phyloP scores from a whole-genome alignment of 768 basidiomycete genomes.

The Boletus speciosus region DNA sequence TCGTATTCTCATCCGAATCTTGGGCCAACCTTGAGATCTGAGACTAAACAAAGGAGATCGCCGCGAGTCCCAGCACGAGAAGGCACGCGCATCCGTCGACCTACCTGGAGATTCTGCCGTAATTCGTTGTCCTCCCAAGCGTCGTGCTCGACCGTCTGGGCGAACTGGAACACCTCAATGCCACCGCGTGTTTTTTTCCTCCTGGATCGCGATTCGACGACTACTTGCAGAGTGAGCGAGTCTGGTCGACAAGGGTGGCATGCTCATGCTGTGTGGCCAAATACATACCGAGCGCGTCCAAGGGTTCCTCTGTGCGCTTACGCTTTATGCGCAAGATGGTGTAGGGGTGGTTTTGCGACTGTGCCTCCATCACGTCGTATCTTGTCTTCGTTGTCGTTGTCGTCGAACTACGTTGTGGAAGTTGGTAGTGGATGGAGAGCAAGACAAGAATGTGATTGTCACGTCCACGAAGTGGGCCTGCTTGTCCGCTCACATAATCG shows the following conservation, averaged over 20 bases:
- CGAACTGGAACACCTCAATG: constrained; percentile 72
- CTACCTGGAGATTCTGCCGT: constrained; percentile 62
- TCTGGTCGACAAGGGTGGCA: constrained; percentile 11
- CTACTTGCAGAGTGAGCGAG: constrained; percentile 32
- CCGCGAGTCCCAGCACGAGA: background rate
- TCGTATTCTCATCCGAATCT: constrained; percentile 28
- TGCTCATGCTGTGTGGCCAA: constrained; percentile 6
- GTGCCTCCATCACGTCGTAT: constrained; percentile 18
- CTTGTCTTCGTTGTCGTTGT: background rate
- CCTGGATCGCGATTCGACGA: constrained; percentile 58
- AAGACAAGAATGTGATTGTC: background rate
- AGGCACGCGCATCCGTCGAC: constrained; percentile 6
- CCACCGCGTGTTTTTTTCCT: constrained; percentile 59
- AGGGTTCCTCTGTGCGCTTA: constrained; percentile 76
- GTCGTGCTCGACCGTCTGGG: constrained; percentile 69
- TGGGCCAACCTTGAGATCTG: constrained; percentile 54
- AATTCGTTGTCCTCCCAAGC: constrained; percentile 61
- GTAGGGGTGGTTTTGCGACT: constrained; percentile 40
- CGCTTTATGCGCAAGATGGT: constrained; percentile 81
- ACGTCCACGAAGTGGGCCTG: background rate
- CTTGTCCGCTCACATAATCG: constrained; percentile 10
- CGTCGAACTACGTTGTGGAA: background rate
- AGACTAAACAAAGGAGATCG: constrained; percentile 36
- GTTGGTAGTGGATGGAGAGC: background rate
- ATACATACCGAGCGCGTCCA: constrained; percentile 71